These are phyloP conservation scores for Petunia secreta DNA, from an alignment of 257 asterid genomes.

Conservation along the genomic window DNA sequence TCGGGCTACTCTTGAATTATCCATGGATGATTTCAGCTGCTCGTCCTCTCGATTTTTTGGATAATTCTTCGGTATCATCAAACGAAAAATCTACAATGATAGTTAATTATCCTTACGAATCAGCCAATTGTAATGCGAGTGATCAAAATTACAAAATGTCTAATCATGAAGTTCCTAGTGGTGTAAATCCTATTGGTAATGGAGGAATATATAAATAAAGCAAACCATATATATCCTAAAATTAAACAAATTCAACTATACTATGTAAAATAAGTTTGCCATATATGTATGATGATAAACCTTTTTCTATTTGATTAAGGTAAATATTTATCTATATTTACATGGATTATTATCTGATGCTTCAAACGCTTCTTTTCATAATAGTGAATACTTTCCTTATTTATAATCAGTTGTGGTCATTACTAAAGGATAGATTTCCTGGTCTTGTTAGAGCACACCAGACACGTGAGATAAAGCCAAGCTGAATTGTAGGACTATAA, in stretches of 20 bases:
- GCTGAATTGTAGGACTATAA: too few relatives aligned
- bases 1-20: not conserved
- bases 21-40: not conserved
- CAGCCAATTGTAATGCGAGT: not conserved
- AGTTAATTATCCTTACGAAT: not conserved
- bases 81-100: not conserved
- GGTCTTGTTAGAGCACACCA: too few relatives aligned
- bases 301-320: too few relatives aligned
- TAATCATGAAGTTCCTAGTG: not conserved
- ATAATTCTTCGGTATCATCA: not conserved
- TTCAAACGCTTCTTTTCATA: too few relatives aligned
- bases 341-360: too few relatives aligned
- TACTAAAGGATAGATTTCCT: too few relatives aligned
- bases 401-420: too few relatives aligned
- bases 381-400: too few relatives aligned
- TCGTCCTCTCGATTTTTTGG: not conserved
- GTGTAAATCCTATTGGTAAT: not conserved
- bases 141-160: not conserved
- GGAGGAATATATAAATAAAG: not conserved
- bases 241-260: not conserved
- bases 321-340: too few relatives aligned
- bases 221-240: not conserved
- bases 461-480: too few relatives aligned
- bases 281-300: not conserved
- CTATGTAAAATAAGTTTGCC: conserved; percentile 1